Conservation (phyloP, 2,329 filamentous ascomycete genomes). For the Alternaria alternata region DNA sequence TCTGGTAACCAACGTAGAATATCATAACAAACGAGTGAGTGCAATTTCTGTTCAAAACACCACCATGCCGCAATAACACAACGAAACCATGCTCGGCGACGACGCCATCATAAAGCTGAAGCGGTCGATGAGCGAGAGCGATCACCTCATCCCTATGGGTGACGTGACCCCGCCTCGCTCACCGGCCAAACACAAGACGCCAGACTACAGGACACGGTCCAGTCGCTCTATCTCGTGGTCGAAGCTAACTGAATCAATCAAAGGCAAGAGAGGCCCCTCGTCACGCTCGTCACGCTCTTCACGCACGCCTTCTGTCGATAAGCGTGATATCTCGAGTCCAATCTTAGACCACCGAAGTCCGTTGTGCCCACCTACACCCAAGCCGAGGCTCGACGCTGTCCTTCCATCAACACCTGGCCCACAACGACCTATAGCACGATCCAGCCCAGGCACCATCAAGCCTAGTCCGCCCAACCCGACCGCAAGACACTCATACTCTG, state of each 20-base stretch:
- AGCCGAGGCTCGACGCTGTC: conserved; percentile 2
- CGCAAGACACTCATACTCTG: conserved; percentile 26
- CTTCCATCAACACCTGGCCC: conserved; percentile 7
- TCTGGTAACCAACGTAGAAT: conserved; percentile 23
- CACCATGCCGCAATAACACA: conserved; percentile 12
- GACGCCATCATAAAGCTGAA: conserved; percentile 33
- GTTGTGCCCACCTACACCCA: conserved; percentile 23
- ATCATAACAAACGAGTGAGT: conserved; percentile 34
- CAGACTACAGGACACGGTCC: conserved; percentile 5
- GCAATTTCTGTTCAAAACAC: conserved; percentile 11
- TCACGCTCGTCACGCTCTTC: conserved; percentile 22
- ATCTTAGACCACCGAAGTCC: conserved; percentile 29
- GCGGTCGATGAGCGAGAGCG: conserved; percentile 34
- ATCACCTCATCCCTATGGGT: conserved; percentile 26
- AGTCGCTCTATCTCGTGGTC: conserved; percentile 38
- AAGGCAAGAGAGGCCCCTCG: conserved; percentile 27
- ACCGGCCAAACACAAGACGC: conserved; percentile 11
- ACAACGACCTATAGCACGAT: conserved; percentile 18
- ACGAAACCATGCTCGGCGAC: conserved; percentile 30
- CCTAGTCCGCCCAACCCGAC: background rate
- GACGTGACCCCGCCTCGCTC: conserved; percentile 24
- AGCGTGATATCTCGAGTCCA: conserved; percentile 36
- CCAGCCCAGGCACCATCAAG: conserved; percentile 16
- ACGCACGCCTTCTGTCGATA: conserved; percentile 29
- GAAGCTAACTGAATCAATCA: conserved; percentile 40